phyloP scores from a whole-genome alignment of 2,329 filamentous ascomycete species.

The Periglandula ipomoeae region DNA sequence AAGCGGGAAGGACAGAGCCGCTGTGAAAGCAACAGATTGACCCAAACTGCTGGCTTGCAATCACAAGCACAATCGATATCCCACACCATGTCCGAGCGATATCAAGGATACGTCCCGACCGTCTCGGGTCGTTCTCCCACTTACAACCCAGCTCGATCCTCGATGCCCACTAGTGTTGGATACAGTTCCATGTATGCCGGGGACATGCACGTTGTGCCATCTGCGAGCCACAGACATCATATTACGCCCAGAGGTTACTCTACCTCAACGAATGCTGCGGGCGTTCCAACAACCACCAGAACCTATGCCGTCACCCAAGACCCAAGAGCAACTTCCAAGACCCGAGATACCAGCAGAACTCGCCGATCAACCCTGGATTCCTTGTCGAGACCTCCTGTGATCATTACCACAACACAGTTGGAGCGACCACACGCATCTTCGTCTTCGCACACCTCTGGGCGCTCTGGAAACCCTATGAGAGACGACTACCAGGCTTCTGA shows the following conservation, averaged over 20 bases:
- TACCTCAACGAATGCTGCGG: constrained; percentile 24
- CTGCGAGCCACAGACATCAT: constrained; percentile 26
- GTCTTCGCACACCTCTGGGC: constrained; percentile 28
- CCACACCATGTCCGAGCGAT: constrained; percentile 38
- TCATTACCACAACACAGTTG: constrained; percentile 46
- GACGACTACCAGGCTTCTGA: constrained; percentile 46
- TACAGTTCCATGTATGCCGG: constrained; percentile 42
- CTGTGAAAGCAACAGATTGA: too few relatives aligned
- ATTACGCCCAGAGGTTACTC: constrained; percentile 25
- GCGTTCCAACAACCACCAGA: constrained; percentile 36
- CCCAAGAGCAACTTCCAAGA: constrained; percentile 36
- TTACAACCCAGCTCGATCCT: constrained; percentile 41
- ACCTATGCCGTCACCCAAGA: constrained; percentile 50
- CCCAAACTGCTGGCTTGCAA: background rate
- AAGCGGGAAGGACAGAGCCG: background rate
- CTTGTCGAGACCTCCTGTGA: constrained; percentile 40
- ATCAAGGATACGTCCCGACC: constrained; percentile 25
- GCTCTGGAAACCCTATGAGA: constrained; percentile 36
- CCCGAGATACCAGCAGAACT: constrained; percentile 38
- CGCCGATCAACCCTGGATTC: constrained; percentile 46
- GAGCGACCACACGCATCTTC: constrained; percentile 29
- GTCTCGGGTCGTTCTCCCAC: constrained; percentile 34
- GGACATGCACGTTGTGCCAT: constrained; percentile 45
- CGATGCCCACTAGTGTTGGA: constrained; percentile 41
- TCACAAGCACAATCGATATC: background rate